Percentiles rank a stretch among this genome's conserved stretches.
Conservation (phyloP, 2,329 filamentous ascomycete genomes). For the Tolypocladium paradoxum region DNA sequence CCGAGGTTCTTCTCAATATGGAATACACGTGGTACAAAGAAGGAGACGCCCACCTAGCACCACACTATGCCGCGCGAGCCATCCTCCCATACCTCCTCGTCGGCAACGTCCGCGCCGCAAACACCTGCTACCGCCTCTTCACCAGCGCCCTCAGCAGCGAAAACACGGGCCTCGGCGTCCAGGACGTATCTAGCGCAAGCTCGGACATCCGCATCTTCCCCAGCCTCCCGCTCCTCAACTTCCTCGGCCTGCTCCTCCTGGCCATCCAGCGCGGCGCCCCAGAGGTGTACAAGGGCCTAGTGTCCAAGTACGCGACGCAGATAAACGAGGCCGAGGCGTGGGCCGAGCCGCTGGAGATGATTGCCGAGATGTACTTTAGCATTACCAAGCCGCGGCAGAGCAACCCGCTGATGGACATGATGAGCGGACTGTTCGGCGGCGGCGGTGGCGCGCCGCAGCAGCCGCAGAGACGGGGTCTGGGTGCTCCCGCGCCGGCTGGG, state of each 20-base stretch:
- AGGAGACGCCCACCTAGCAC: conserved; percentile 78
- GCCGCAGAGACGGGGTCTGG: conserved; percentile 30
- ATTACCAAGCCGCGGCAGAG: conserved; percentile 81
- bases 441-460: conserved; percentile 39
- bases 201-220: conserved; percentile 77
- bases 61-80: conserved; percentile 74
- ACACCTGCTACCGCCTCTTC: conserved; percentile 64
- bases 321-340: conserved; percentile 69
- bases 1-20: conserved; percentile 67
- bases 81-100: conserved; percentile 84
- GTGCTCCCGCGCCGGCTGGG: conserved; percentile 45
- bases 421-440: conserved; percentile 87
- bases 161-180: conserved; percentile 50
- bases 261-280: conserved; percentile 67
- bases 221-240: conserved; percentile 88
- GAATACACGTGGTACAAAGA: conserved; percentile 92
- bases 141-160: conserved; percentile 27
- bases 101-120: conserved; percentile 84
- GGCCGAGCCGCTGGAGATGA: conserved; percentile 72
- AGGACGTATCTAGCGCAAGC: conserved; percentile 66
- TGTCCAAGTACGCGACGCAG: conserved; percentile 68
- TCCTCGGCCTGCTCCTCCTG: conserved; percentile 73
- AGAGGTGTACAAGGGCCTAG: conserved; percentile 75
- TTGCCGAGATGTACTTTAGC: conserved; percentile 95
- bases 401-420: conserved; percentile 95